Evolutionary conservation across 805 yeast genomes (phyloP).

Genomic region (Ascoidea asiatica): DNA sequence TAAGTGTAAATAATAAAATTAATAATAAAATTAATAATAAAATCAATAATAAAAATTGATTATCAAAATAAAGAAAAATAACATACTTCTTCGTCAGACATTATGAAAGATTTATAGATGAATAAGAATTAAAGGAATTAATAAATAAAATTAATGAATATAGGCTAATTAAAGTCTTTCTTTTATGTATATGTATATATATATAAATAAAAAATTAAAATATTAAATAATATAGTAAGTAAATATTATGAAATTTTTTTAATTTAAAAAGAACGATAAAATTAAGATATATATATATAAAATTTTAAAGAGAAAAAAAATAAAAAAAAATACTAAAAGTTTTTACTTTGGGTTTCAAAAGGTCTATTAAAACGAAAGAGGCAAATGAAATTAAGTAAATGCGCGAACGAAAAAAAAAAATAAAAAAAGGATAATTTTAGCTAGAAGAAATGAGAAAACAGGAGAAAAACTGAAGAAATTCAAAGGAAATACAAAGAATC

Average conservation of each 20-base stretch:
- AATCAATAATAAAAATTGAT: not conserved
- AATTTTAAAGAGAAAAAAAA: slow-evolving; percentile 1
- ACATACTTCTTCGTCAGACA: slow-evolving; percentile 18
- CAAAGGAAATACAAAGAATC: no score
- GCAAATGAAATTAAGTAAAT: not conserved
- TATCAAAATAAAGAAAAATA: not conserved
- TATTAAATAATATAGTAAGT: no score
- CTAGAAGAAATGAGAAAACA: not conserved
- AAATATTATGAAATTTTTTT: not conserved
- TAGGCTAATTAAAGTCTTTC: no score
- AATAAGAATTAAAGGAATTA: not conserved
- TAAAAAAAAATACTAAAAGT: not conserved
- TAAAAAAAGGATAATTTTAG: not conserved
- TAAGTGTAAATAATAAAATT: not conserved
- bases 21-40: not conserved
- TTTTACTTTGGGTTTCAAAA: slow-evolving; percentile 1
- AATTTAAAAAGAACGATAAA: not conserved
- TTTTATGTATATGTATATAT: no score
- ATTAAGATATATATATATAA: not conserved
- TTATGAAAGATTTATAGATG: slow-evolving; percentile 2
- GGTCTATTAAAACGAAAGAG: slow-evolving; percentile 6
- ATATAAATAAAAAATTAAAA: no score
- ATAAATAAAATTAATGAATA: not conserved
- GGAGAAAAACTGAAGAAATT: not conserved
- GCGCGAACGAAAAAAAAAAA: not conserved